Conservation (phyloP, 2,329 filamentous ascomycete genomes). For the Aspergillus proliferans region DNA sequence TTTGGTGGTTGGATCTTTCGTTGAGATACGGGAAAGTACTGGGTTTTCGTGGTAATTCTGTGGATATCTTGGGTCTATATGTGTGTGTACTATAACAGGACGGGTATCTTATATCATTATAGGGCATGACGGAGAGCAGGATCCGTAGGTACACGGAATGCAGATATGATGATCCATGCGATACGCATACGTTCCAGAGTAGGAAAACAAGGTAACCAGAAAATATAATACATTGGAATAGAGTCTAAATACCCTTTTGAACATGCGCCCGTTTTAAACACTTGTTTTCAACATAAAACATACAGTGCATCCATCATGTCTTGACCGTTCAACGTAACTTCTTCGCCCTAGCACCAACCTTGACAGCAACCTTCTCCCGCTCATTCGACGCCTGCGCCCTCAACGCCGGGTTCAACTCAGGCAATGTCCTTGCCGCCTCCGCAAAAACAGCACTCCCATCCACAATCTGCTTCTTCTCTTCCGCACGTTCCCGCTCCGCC, state of each 20-base stretch:
- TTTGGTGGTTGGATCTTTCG: too few species aligned
- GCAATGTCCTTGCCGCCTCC: constrained; percentile 25
- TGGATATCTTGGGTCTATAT: background rate
- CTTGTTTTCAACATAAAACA: constrained; percentile 22
- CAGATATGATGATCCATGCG: background rate
- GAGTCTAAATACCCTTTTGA: constrained; percentile 14
- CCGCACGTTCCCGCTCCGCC: constrained; percentile 45
- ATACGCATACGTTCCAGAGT: background rate
- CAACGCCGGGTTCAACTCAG: constrained; percentile 7
- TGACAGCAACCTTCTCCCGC: constrained; percentile 17
- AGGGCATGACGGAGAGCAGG: background rate
- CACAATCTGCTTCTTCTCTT: constrained; percentile 60
- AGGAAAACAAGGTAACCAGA: constrained; percentile 1
- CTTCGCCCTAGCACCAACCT: constrained; percentile 11
- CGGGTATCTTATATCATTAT: background rate
- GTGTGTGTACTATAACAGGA: background rate
- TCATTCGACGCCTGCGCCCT: background rate
- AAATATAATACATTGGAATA: constrained; percentile 22
- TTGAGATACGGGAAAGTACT: too few species aligned
- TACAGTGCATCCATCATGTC: constrained; percentile 5
- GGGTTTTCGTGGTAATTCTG: background rate
- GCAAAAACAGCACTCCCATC: constrained; percentile 39
- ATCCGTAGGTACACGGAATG: background rate
- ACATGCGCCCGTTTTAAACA: constrained; percentile 27
- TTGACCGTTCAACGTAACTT: constrained; percentile 9